These are phyloP conservation scores for Lachnellula occidentalis DNA, from an alignment of 2,329 filamentous ascomycete species.

Conservation along the genomic window DNA sequence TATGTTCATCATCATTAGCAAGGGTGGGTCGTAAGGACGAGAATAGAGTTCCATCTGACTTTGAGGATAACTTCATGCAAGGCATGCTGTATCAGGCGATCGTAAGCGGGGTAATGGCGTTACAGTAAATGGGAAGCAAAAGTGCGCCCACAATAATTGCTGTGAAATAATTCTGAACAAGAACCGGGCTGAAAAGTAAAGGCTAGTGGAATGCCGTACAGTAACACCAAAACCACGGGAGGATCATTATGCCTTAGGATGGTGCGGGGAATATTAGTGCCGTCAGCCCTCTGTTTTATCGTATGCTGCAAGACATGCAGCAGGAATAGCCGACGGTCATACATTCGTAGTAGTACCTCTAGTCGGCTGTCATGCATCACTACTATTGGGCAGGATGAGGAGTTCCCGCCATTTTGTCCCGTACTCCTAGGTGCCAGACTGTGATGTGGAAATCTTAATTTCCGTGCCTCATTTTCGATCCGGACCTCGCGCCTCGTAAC, in stretches of 20 bases:
- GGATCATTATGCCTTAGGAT: no score
- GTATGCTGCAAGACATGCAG: not conserved
- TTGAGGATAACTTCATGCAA: not conserved
- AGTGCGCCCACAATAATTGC: not conserved
- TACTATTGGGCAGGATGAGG: not conserved
- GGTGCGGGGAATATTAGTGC: not conserved
- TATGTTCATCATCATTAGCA: not conserved
- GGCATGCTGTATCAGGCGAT: not conserved
- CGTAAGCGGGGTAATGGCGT: not conserved
- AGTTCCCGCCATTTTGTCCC: no score
- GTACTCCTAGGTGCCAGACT: no score
- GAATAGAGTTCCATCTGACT: not conserved
- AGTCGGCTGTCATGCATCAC: not conserved
- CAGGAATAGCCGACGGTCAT: not conserved
- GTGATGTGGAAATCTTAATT: no score
- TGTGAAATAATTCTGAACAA: not conserved
- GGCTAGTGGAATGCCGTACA: not conserved
- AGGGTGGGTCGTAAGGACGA: not conserved
- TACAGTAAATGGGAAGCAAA: not conserved
- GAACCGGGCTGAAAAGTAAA: not conserved
- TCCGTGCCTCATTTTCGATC: no score
- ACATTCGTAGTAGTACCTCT: not conserved
- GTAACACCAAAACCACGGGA: no score
- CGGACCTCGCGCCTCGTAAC: not conserved
- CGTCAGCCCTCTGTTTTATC: not conserved